Conservation (phyloP, 1,284 basidiomycete genomes). For the Amylostereum areolatum region DNA sequence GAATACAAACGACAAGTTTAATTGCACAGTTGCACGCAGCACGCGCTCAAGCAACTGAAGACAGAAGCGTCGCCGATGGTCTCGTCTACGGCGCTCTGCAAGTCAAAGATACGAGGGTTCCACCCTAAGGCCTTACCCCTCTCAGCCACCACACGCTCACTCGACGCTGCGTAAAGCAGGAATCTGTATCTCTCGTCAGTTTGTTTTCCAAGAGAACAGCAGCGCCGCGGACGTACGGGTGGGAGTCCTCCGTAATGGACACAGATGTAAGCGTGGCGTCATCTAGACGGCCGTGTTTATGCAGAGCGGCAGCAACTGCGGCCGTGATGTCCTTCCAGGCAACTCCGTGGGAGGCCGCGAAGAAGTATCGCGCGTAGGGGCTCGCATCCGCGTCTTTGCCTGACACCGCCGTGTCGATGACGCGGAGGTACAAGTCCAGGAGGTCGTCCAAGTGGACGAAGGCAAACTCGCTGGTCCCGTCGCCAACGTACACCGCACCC, state of each 20-base stretch:
- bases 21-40: too few species aligned
- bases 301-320: slow-evolving; percentile 1
- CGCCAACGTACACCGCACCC: slow-evolving; percentile 13
- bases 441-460: slow-evolving; percentile 16
- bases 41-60: too few species aligned
- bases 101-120: background rate
- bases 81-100: background rate
- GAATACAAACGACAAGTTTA: too few species aligned
- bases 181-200: background rate
- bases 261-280: background rate
- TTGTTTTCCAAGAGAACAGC: background rate
- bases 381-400: background rate
- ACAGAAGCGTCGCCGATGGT: background rate
- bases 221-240: background rate
- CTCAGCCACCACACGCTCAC: background rate
- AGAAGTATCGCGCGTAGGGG: slow-evolving; percentile 4
- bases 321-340: slow-evolving; percentile 1
- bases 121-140: background rate
- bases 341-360: slow-evolving; percentile 1
- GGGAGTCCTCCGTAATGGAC: background rate
- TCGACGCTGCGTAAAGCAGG: background rate
- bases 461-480: slow-evolving; percentile 15
- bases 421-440: slow-evolving; percentile 12
- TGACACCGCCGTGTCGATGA: slow-evolving; percentile 10
- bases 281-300: background rate